phyloP scores from a whole-genome alignment of 2,329 filamentous ascomycete species.

The Elsinoe australis region DNA sequence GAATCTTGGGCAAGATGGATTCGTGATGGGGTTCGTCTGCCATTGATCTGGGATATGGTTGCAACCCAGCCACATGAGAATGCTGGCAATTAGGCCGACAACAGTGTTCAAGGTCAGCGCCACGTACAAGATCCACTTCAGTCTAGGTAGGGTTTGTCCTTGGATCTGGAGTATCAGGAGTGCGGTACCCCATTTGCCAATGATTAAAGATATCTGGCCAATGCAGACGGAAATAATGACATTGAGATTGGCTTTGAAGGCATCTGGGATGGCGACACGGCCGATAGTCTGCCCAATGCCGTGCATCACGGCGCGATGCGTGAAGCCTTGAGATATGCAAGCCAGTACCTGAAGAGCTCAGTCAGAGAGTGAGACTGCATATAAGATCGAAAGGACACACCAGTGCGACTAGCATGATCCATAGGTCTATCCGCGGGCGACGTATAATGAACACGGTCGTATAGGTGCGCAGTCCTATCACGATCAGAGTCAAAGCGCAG shows the following conservation, averaged over 20 bases:
- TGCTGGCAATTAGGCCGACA: neutral
- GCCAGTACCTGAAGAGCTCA: neutral
- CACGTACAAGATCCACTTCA: conserved; percentile 5
- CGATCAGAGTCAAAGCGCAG: conserved; percentile 2
- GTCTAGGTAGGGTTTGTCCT: neutral
- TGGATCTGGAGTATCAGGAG: conserved; percentile 7
- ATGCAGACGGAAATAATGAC: conserved; percentile 10
- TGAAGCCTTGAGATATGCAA: conserved; percentile 8
- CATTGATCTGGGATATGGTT: conserved; percentile 1
- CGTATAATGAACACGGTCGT: conserved; percentile 3
- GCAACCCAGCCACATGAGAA: conserved; percentile 8
- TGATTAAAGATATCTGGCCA: conserved; percentile 5
- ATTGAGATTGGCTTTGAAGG: conserved; percentile 3
- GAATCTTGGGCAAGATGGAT: conserved; percentile 4
- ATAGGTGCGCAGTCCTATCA: neutral
- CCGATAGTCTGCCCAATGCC: conserved; percentile 7
- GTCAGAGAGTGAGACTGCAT: neutral
- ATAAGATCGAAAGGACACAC: neutral
- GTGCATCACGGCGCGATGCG: conserved; percentile 4
- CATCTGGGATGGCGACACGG: neutral
- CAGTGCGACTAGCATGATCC: conserved; percentile 9
- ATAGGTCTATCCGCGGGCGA: conserved; percentile 6
- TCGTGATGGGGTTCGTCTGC: neutral
- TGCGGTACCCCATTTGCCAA: conserved; percentile 1
- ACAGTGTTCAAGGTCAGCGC: neutral